Evolutionary conservation across 805 yeast species (phyloP).

Genomic region (Candida saitoana): DNA sequence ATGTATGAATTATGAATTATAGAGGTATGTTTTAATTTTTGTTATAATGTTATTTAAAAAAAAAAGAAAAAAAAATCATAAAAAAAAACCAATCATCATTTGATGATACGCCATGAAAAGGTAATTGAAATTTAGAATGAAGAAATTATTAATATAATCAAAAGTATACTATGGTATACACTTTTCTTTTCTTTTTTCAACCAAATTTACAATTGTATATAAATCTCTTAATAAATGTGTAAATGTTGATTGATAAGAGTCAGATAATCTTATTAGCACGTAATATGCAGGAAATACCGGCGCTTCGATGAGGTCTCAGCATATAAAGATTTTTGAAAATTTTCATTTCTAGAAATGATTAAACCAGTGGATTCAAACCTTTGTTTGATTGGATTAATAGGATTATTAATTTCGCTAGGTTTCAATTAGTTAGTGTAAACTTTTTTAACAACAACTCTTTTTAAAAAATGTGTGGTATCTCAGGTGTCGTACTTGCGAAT

Average conservation of each 20-base stretch:
- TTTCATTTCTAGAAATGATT: background rate
- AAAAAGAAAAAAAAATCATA: no score
- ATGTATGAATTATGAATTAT: no score
- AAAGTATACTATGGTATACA: no score
- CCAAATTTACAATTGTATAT: background rate
- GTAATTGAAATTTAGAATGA: background rate
- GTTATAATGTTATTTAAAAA: no score
- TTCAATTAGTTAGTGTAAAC: background rate
- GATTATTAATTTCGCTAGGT: background rate
- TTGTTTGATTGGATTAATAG: background rate
- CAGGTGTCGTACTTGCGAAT: conserved; percentile 83
- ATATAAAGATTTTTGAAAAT: background rate
- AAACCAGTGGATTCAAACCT: conserved; percentile 1
- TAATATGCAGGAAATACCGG: background rate
- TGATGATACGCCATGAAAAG: background rate
- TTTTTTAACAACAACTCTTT: background rate
- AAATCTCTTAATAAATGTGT: background rate
- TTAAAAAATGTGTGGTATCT: conserved; percentile 81
- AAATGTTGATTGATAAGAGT: background rate
- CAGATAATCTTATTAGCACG: background rate
- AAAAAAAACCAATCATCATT: no score
- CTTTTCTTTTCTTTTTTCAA: background rate
- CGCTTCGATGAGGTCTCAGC: conserved; percentile 1
- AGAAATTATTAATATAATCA: background rate
- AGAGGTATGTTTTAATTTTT: no score